Evolutionary conservation across 2,329 filamentous ascomycete genomes (phyloP).

Genomic region (Aspergillus sp.): DNA sequence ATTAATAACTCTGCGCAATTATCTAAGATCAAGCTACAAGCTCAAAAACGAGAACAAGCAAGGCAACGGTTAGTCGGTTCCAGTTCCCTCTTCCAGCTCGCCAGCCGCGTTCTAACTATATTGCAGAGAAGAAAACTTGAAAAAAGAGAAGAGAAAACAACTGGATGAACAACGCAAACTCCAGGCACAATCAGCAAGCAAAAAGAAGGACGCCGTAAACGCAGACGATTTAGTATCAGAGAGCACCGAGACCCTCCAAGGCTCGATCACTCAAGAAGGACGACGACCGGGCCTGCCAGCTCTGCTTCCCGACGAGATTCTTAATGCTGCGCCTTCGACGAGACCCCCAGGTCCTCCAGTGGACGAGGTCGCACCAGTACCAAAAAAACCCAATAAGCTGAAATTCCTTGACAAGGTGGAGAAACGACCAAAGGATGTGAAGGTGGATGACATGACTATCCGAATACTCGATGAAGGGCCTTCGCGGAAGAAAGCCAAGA

Average conservation of each 20-base stretch:
- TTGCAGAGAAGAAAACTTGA: constrained; percentile 30
- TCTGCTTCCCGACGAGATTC: constrained; percentile 45
- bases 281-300: constrained; percentile 37
- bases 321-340: constrained; percentile 39
- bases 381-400: constrained; percentile 35
- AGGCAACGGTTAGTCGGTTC: constrained; percentile 27
- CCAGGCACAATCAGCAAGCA: constrained; percentile 28
- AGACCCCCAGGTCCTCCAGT: constrained; percentile 40
- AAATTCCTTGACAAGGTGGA: constrained; percentile 43
- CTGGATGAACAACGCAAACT: constrained; percentile 32
- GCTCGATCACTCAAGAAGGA: constrained; percentile 28
- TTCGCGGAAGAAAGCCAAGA: constrained; percentile 28
- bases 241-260: constrained; percentile 35
- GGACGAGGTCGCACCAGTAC: constrained; percentile 18
- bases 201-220: constrained; percentile 19
- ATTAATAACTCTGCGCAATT: constrained; percentile 35
- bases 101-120: constrained; percentile 11
- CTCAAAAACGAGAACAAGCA: constrained; percentile 31
- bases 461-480: constrained; percentile 38
- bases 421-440: constrained; percentile 44
- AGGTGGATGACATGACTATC: constrained; percentile 42
- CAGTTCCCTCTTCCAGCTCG: not conserved
- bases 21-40: constrained; percentile 28
- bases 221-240: constrained; percentile 33
- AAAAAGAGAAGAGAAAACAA: constrained; percentile 33